A percentile compares a stretch with the other conserved stretches of the same genome.
phyloP scores from a whole-genome alignment of 805 yeast genomes.

The Yarrowia porcina region DNA sequence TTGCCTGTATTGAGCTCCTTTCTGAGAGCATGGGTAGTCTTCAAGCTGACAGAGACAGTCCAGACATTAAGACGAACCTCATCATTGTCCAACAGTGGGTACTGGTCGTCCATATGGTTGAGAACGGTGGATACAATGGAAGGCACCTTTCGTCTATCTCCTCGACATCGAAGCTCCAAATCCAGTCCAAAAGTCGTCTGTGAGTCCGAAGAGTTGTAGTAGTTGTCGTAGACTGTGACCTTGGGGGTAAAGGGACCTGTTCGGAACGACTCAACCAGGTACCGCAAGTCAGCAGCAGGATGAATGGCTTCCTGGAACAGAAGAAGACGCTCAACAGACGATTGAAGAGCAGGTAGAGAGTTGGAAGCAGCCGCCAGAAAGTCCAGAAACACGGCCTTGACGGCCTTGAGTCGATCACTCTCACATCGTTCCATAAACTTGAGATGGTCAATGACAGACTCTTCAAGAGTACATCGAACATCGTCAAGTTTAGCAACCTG shows the following conservation, averaged over 20 bases:
- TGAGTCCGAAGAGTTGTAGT: slow-evolving; percentile 61
- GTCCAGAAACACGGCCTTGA: slow-evolving; percentile 72
- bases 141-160: slow-evolving; percentile 73
- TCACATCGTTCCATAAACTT: slow-evolving; percentile 81
- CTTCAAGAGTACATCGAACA: slow-evolving; percentile 71
- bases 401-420: slow-evolving; percentile 67
- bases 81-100: slow-evolving; percentile 65
- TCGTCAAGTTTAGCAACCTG: slow-evolving; percentile 60
- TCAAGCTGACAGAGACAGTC: slow-evolving; percentile 62
- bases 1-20: slow-evolving; percentile 45
- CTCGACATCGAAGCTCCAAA: slow-evolving; percentile 63
- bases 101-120: slow-evolving; percentile 62
- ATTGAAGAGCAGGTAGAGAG: slow-evolving; percentile 55
- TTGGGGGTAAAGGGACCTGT: slow-evolving; percentile 75
- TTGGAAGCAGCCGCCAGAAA: slow-evolving; percentile 65
- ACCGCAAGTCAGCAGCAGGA: slow-evolving; percentile 65
- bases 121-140: slow-evolving; percentile 58
- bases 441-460: slow-evolving; percentile 62
- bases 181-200: slow-evolving; percentile 76
- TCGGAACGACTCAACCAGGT: slow-evolving; percentile 61
- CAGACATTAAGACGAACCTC: slow-evolving; percentile 64
- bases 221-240: slow-evolving; percentile 72
- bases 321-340: slow-evolving; percentile 57
- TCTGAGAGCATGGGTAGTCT: slow-evolving; percentile 60
- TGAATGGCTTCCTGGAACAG: slow-evolving; percentile 67